Percentiles rank a stretch among this genome's conserved stretches.
phyloP scores from a whole-genome alignment of 139 green algal genomes.

The Eudorina sp. region DNA sequence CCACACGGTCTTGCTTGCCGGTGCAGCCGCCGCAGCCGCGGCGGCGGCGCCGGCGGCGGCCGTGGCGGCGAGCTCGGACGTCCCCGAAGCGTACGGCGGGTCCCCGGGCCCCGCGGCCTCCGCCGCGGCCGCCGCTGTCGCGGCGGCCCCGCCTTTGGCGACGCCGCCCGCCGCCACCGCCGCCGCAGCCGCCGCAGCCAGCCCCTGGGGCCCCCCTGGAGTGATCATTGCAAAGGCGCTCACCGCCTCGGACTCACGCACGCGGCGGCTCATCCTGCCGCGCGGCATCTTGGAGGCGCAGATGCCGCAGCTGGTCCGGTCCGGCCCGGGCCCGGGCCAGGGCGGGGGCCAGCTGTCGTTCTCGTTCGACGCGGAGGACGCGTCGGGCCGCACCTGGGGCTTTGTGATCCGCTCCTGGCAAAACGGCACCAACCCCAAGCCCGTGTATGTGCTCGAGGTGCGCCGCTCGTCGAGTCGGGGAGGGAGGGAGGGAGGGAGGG shows the following conservation, averaged over 20 bases:
- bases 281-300: constrained; percentile 76
- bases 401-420: constrained; percentile 82
- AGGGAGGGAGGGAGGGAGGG: not conserved
- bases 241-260: constrained; percentile 75
- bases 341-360: not conserved
- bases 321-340: too few relatives aligned
- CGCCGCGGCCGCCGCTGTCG: not conserved
- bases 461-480: not conserved
- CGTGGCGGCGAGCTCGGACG: not conserved
- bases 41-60: not conserved
- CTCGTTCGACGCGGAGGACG: not conserved
- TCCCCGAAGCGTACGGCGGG: not conserved
- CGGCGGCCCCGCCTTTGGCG: not conserved
- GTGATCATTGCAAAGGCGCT: constrained; percentile 84
- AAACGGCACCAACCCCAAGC: constrained; percentile 80
- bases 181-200: too few relatives aligned
- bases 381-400: constrained; percentile 22
- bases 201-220: not conserved
- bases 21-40: too few relatives aligned
- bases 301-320: constrained; percentile 44
- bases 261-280: constrained; percentile 82
- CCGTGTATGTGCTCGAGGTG: constrained; percentile 84
- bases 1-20: too few relatives aligned
- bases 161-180: not conserved
- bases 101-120: not conserved